Conservation (phyloP, 306 rosid genomes). For the Castanopsis chinensis region DNA sequence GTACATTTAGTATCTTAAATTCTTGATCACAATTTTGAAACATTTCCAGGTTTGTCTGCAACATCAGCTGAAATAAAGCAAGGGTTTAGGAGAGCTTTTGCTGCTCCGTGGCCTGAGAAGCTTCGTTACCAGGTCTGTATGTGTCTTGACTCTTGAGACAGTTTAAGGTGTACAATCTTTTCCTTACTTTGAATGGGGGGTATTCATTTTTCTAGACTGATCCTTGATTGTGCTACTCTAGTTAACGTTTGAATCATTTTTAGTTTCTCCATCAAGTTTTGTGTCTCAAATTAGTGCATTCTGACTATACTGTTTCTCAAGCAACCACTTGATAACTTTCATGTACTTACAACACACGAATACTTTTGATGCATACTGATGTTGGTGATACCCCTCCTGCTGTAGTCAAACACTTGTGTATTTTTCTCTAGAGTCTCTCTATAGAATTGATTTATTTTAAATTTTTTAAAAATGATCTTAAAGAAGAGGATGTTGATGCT, state of each 20-base stretch:
- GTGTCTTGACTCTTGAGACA: neutral
- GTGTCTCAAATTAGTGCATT: neutral
- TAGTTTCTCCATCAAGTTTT: neutral
- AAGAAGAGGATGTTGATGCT: neutral
- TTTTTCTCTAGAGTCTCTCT: neutral
- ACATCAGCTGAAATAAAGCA: conserved; percentile 78
- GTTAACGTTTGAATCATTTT: neutral
- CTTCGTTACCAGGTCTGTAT: conserved; percentile 78
- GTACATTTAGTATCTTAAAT: neutral
- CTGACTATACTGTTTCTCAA: neutral
- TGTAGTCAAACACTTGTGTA: neutral
- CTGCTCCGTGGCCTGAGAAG: conserved; percentile 85
- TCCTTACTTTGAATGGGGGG: neutral
- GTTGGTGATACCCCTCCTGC: neutral
- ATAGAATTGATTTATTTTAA: neutral
- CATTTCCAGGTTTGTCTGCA: conserved; percentile 51
- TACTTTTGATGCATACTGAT: neutral
- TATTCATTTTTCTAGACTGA: neutral
- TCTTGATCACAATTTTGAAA: neutral
- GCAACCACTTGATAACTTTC: neutral
- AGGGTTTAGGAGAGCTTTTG: conserved; percentile 79
- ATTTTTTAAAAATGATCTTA: neutral
- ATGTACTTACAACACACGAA: neutral
- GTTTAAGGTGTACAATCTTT: neutral
- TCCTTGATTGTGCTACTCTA: neutral